Base-by-base conservation (phyloP, 495 filamentous ascomycete genomes). In the Xylaria longipes region DNA sequence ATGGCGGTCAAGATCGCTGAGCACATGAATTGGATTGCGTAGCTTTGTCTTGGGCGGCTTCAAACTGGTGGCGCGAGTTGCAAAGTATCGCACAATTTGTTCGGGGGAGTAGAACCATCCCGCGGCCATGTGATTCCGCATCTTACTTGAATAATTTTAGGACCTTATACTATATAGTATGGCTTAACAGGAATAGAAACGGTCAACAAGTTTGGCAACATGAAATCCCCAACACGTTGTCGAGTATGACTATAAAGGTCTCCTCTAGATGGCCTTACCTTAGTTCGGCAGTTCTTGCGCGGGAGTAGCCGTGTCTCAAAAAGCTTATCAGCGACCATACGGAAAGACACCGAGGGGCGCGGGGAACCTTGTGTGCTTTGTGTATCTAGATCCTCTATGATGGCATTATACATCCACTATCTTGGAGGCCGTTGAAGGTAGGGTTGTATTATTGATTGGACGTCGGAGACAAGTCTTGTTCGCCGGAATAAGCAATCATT, bases 11-110 rank as follows among this genome's bases (percentile, higher is more conserved):
- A 97, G 83, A 71, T 91, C 81, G 11, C 79, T 77, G 29, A 97
- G 80, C 1, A 92, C 85, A 15, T 79, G 85, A 79, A 95, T 86
- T 0, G 94, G 94, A 75, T 96, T 96, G 6, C 91, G 90, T 0
- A 89, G 90, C 22, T 86, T 82, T 63, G 87, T 83, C 87, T 93
- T 90, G 0, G 92, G 90, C n/a, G 94, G 94, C 73, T 87, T 87
- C 41, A 97, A 82, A 4, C 90, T 89, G 0, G 91, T 82, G 37
- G 94, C 56, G 31, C 94, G 90, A 14, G 93, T 94, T 11, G 82
- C 78, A n/a, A 92, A 76, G 74, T 95, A 96, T 50, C 54, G 63
- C 7, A 0, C 8, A 11, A 72, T 68, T 22, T 72, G 70, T 15
- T 66, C 0, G 8, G 63, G 41, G 27, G 70, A 72, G 22, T 72